A percentile compares a stretch with the other conserved stretches of the same genome.
Evolutionary conservation across 768 basidiomycete genomes (phyloP).

Genomic region (Dendrothele bispora): DNA sequence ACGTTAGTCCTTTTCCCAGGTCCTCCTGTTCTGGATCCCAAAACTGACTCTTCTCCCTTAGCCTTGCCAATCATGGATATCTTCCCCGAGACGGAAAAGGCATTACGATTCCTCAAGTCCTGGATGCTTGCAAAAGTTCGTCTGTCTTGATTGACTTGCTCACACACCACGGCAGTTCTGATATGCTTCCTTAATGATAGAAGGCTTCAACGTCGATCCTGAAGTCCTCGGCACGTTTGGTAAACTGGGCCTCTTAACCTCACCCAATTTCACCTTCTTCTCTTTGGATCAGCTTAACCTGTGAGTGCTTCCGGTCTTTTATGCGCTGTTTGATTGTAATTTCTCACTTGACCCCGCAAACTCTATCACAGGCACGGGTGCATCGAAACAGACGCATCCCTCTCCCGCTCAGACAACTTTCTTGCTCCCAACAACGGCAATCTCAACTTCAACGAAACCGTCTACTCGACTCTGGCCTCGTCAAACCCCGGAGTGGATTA

Average conservation of each 20-base stretch:
- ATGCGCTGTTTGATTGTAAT: neutral
- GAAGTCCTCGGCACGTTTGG: constrained; percentile 10
- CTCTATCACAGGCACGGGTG: constrained; percentile 7
- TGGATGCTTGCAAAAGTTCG: neutral
- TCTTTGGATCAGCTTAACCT: constrained; percentile 12
- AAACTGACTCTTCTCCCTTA: neutral
- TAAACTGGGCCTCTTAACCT: constrained; percentile 14
- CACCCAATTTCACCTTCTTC: constrained; percentile 11
- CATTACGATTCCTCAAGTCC: neutral
- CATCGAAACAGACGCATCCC: constrained; percentile 16
- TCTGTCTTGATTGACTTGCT: neutral
- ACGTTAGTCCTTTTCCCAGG: no score
- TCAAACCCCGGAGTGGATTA: constrained; percentile 16
- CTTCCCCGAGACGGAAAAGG: neutral
- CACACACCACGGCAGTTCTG: neutral
- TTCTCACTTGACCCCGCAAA: neutral
- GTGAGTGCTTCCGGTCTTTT: no score
- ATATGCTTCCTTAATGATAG: neutral
- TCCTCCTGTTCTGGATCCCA: no score
- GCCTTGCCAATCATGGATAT: neutral
- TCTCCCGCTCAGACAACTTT: constrained; percentile 16
- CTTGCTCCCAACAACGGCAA: constrained; percentile 13
- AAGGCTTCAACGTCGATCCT: constrained; percentile 15
- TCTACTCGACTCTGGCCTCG: constrained; percentile 15
- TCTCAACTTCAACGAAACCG: constrained; percentile 13